Conservation (phyloP, 2,329 filamentous ascomycete genomes). For the Fusarium praegraminearum region DNA sequence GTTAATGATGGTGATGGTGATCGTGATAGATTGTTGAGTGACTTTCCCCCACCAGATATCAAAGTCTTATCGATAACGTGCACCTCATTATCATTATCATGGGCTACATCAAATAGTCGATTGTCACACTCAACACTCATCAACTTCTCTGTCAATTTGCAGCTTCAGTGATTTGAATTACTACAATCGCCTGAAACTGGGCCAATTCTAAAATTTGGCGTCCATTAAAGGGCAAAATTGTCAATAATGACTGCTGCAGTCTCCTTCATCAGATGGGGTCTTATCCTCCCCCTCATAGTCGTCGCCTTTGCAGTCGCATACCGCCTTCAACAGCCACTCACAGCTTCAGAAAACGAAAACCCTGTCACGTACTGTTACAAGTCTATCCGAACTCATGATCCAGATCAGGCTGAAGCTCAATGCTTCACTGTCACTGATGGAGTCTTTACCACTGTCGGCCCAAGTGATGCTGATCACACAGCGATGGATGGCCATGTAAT, state of each 20-base stretch:
- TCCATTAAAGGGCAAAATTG: background rate
- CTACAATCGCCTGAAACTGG: background rate
- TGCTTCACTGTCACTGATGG: conserved; percentile 70
- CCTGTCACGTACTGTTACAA: conserved; percentile 56
- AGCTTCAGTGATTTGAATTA: background rate
- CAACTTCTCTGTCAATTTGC: background rate
- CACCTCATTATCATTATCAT: background rate
- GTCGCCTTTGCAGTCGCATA: conserved; percentile 52
- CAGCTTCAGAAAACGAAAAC: conserved; percentile 8
- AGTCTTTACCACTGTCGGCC: conserved; percentile 62
- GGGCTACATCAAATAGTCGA: conserved; percentile 6
- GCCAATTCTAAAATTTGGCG: background rate
- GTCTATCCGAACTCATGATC: conserved; percentile 54
- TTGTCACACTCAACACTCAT: conserved; percentile 15
- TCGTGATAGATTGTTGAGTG: background rate
- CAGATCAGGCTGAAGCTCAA: conserved; percentile 54
- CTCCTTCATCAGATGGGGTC: conserved; percentile 47
- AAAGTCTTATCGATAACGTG: conserved; percentile 41
- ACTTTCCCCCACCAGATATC: conserved; percentile 16
- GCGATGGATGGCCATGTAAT: conserved; percentile 64
- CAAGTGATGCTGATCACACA: conserved; percentile 45
- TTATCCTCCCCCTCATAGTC: conserved; percentile 49
- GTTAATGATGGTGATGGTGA: background rate
- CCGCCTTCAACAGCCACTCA: conserved; percentile 46
- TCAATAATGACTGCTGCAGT: conserved; percentile 24